These are phyloP conservation scores for Aspergillus sp. DNA, from an alignment of 2,329 filamentous ascomycete genomes.

Conservation along the genomic window DNA sequence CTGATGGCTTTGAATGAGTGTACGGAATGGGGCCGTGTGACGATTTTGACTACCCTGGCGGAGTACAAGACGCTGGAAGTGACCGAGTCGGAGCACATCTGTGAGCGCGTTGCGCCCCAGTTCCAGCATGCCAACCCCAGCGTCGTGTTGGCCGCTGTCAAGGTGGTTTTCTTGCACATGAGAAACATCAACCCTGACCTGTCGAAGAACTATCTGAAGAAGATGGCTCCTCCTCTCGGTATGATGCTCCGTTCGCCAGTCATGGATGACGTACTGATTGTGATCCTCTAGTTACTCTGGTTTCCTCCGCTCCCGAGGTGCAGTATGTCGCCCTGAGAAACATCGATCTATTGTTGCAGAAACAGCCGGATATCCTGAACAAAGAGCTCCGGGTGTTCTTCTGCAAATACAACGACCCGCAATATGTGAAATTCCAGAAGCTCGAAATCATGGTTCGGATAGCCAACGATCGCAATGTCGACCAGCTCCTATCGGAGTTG, in stretches of 20 bases:
- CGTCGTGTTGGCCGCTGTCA: conserved; percentile 95
- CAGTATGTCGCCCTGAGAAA: conserved; percentile 96
- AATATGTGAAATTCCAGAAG: conserved; percentile 96
- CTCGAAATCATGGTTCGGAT: conserved; percentile 99
- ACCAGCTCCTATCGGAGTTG: conserved; percentile 88
- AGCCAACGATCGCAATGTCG: conserved; percentile 94
- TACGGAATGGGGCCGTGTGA: conserved; percentile 96
- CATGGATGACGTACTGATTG: conserved; percentile 20
- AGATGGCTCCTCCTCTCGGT: conserved; percentile 97
- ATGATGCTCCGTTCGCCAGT: conserved; percentile 29
- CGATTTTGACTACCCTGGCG: conserved; percentile 83
- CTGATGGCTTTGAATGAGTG: conserved; percentile 96
- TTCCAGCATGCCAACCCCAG: conserved; percentile 98
- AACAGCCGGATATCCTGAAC: conserved; percentile 92
- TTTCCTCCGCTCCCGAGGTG: conserved; percentile 93
- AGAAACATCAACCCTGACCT: conserved; percentile 74
- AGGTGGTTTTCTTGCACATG: conserved; percentile 98
- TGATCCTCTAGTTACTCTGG: conserved; percentile 72
- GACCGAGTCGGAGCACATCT: conserved; percentile 97
- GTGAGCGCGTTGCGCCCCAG: conserved; percentile 90
- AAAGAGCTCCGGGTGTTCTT: conserved; percentile 98
- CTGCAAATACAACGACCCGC: conserved; percentile 99
- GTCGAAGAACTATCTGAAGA: conserved; percentile 85
- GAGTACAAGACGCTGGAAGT: conserved; percentile 83
- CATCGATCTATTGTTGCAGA: conserved; percentile 92